These are phyloP conservation scores for Populus ilicifolia DNA, from an alignment of 345 rosid species.

Conservation along the genomic window DNA sequence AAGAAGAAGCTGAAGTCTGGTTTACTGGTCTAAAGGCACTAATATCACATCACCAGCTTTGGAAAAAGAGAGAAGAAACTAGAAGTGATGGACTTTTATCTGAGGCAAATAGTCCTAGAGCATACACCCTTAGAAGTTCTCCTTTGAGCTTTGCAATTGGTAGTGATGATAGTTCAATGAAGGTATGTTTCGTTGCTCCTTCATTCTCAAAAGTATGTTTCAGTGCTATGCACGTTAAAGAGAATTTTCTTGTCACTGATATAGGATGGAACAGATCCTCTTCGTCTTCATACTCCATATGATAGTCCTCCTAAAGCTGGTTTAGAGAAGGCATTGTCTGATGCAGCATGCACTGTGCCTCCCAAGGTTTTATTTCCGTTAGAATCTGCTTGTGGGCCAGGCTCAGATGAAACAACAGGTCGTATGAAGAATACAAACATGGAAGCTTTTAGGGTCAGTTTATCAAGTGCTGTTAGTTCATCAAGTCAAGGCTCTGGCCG, in stretches of 20 bases:
- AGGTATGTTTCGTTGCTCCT: slow-evolving; percentile 15
- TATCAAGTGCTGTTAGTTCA: slow-evolving; percentile 47
- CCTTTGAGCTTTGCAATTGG: slow-evolving; percentile 28
- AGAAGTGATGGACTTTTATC: slow-evolving; percentile 48
- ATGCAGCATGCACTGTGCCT: slow-evolving; percentile 46
- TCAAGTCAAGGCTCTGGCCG: slow-evolving; percentile 30
- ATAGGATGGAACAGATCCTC: slow-evolving; percentile 37
- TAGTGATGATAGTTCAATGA: slow-evolving; percentile 20
- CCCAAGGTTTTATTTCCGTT: slow-evolving; percentile 37
- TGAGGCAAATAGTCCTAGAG: slow-evolving; percentile 29
- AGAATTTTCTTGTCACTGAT: slow-evolving; percentile 26
- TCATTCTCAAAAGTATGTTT: not conserved
- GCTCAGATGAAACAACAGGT: slow-evolving; percentile 32
- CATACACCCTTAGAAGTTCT: slow-evolving; percentile 39
- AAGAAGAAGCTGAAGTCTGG: slow-evolving; percentile 73
- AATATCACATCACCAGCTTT: slow-evolving; percentile 35
- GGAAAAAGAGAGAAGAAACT: slow-evolving; percentile 37
- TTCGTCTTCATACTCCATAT: slow-evolving; percentile 20
- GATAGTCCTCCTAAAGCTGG: slow-evolving; percentile 22
- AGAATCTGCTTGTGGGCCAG: slow-evolving; percentile 34
- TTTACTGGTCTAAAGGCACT: slow-evolving; percentile 52
- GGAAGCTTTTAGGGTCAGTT: slow-evolving; percentile 44
- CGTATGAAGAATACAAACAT: slow-evolving; percentile 12
- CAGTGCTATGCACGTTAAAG: slow-evolving; percentile 1
- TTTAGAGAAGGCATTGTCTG: slow-evolving; percentile 47